Conservation (phyloP, 306 rosid genomes). For the Trifolium pratense region DNA sequence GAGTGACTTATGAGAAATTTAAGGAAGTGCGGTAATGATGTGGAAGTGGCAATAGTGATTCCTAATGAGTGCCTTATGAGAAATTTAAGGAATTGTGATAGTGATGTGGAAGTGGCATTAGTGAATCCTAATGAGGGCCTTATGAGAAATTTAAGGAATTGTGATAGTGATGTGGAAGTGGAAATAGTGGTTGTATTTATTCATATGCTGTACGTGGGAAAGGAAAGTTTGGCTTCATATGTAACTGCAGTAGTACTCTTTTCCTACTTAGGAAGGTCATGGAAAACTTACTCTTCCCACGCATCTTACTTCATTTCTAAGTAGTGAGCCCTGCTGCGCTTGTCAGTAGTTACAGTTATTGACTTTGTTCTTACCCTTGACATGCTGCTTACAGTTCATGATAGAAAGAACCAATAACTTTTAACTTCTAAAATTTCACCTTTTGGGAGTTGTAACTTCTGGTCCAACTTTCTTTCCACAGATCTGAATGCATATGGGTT, state of each 20-base stretch:
- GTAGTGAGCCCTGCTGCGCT: constrained; percentile 1
- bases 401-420: constrained; percentile 25
- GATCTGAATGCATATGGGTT: constrained; percentile 7
- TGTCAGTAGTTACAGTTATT: constrained; percentile 22
- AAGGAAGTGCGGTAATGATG: constrained; percentile 26
- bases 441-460: constrained; percentile 37
- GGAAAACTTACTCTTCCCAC: constrained; percentile 15
- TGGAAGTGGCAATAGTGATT: constrained; percentile 2
- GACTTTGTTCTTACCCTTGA: constrained; percentile 3
- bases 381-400: constrained; percentile 17
- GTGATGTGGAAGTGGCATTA: constrained; percentile 4
- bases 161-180: constrained; percentile 16
- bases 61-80: constrained; percentile 4
- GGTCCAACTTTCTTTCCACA: constrained; percentile 7
- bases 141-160: constrained; percentile 27
- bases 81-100: constrained; percentile 24
- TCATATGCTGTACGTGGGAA: constrained; percentile 21
- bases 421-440: constrained; percentile 26
- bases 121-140: constrained; percentile 4
- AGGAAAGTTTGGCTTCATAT: constrained; percentile 17
- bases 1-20: constrained; percentile 8
- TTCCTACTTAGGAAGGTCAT: constrained; percentile 16
- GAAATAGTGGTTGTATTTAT: constrained; percentile 1
- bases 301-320: constrained; percentile 21
- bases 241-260: constrained; percentile 9